Percentiles rank a stretch among this genome's conserved stretches.
These are phyloP conservation scores for Didymella glomerata DNA, from an alignment of 2,329 filamentous ascomycete species.

Conservation along the genomic window DNA sequence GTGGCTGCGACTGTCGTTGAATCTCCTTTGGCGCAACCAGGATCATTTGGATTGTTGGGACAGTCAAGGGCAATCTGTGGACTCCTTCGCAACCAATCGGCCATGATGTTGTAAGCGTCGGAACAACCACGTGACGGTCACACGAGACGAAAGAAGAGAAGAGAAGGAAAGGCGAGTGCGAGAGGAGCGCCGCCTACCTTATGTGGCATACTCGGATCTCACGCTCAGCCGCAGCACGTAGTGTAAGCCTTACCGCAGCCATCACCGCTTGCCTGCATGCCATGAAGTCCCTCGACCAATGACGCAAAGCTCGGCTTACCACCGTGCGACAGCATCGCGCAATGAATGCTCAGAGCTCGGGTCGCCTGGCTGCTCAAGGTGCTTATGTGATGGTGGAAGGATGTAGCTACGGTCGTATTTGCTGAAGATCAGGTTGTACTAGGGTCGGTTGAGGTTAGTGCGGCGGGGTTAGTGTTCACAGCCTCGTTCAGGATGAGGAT, in stretches of 20 bases:
- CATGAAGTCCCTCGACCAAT: neutral
- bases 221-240: constrained; percentile 16
- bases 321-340: neutral
- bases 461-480: constrained; percentile 1
- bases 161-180: constrained; percentile 8
- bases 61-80: constrained; percentile 2
- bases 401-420: constrained; percentile 3
- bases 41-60: too few species aligned
- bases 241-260: constrained; percentile 17
- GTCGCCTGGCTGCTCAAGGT: constrained; percentile 9
- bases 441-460: constrained; percentile 4
- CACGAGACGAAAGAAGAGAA: constrained; percentile 9
- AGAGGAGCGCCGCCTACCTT: constrained; percentile 6
- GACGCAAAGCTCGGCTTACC: neutral
- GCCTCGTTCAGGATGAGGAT: constrained; percentile 1
- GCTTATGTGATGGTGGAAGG: constrained; percentile 12
- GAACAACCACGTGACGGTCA: constrained; percentile 9
- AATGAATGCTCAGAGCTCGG: neutral
- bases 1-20: too few species aligned
- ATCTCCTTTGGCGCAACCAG: too few species aligned
- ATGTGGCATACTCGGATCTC: constrained; percentile 8
- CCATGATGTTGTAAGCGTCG: neutral
- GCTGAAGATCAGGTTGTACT: neutral
- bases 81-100: neutral
- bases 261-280: neutral